These are phyloP conservation scores for Xylaria sp. DNA, from an alignment of 2,329 filamentous ascomycete genomes.

Conservation along the genomic window DNA sequence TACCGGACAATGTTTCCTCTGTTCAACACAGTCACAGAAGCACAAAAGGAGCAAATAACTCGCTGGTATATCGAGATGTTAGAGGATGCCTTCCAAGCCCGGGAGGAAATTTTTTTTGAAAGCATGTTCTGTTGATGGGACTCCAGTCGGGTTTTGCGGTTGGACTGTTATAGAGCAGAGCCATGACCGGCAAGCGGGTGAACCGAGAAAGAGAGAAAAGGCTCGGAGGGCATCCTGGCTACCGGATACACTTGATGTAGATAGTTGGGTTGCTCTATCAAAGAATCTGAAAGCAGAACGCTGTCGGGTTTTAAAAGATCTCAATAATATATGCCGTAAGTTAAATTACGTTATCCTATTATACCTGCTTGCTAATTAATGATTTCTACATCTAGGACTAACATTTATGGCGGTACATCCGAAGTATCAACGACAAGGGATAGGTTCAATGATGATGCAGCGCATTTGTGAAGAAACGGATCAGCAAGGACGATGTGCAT, in stretches of 20 bases:
- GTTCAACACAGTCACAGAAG: no score
- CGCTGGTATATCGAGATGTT: slow-evolving; percentile 35
- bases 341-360: slow-evolving; percentile 29
- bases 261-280: slow-evolving; percentile 33
- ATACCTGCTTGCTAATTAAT: slow-evolving; percentile 25
- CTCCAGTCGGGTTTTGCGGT: slow-evolving; percentile 36
- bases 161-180: slow-evolving; percentile 36
- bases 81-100: slow-evolving; percentile 33
- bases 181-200: slow-evolving; percentile 22
- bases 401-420: slow-evolving; percentile 38
- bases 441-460: slow-evolving; percentile 39
- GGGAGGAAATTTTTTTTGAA: slow-evolving; percentile 34
- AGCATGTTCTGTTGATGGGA: slow-evolving; percentile 31
- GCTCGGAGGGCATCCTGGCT: slow-evolving; percentile 27
- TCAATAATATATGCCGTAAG: slow-evolving; percentile 36
- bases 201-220: slow-evolving; percentile 29
- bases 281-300: slow-evolving; percentile 31
- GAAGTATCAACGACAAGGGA: slow-evolving; percentile 37
- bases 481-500: slow-evolving; percentile 37
- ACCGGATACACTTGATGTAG: slow-evolving; percentile 32
- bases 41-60: no score
- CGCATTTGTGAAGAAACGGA: slow-evolving; percentile 36
- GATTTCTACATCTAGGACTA: slow-evolving; percentile 32
- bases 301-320: slow-evolving; percentile 32
- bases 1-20: no score